Evolutionary conservation across 805 yeast genomes (phyloP), one percentile per base, ranked within the genome.

Genomic region (Candida coquimbonensis): DNA sequence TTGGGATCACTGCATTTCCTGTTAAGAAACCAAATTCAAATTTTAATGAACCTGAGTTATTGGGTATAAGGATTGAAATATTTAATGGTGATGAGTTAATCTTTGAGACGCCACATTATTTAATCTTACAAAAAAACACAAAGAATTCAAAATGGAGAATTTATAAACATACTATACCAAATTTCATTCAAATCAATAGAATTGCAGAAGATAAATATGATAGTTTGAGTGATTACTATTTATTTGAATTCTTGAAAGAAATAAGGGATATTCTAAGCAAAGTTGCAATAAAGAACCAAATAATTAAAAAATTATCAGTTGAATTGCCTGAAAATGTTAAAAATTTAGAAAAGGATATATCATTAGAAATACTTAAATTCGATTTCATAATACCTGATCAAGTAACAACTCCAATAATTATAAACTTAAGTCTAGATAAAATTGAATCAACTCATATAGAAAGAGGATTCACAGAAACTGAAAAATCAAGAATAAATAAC

Each of bases 1-100:
- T 67, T 54, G 74, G 74, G 0, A 63, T 67, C 3, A 67, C 71
- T 4, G 59, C 60, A 9, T 68, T 69, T 46, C 73, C 73, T 0
- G 56, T 67, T 1, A 60, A 60, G 12, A 69, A 67, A 40, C 70
- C 72, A 5, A 47, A 59, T n/a, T 61, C 61, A 9, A 39, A 45
- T 32, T 32, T 53, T 17, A 9, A 17, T 14, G n/a, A 57, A 8
- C 14, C 43, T 3, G 54, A 53, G 17, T 43, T 67, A 53, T 16
- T 68, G 0, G 73, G 73, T 3, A 55, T 69, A n/a, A 52, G 74
- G 36, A 55, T 69, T n/a, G 74, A 69, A 46, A 50, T 66, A 1
- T 68, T 61, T 45, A 61, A 67, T 42, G 63, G 61, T 19, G 13
- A 43, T 1, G 43, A 41, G 7, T 27, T 54, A 5, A 48, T 39